Conservation (phyloP, 768 basidiomycete species). For the Xerocomellus amylosporus region DNA sequence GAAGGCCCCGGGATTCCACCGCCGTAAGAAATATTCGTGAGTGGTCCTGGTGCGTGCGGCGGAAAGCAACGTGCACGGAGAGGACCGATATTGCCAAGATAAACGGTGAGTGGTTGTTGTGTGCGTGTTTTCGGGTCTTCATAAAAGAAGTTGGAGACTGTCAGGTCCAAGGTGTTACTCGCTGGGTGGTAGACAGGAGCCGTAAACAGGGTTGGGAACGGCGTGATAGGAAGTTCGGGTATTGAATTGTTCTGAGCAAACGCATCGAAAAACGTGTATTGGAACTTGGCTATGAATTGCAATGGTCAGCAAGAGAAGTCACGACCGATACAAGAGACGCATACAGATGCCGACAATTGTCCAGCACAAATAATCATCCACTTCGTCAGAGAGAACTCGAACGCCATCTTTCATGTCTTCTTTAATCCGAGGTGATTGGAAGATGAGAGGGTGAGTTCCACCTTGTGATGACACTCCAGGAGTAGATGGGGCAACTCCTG, state of each 20-base stretch:
- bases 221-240: constrained; percentile 80
- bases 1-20: constrained; percentile 43
- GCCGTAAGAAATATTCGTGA: constrained; percentile 62
- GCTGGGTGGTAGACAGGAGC: constrained; percentile 70
- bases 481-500: constrained; percentile 65
- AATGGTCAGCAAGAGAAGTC: constrained; percentile 19
- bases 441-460: constrained; percentile 78
- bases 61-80: constrained; percentile 76
- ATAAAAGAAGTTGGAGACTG: constrained; percentile 87
- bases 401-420: constrained; percentile 81
- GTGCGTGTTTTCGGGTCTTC: constrained; percentile 61
- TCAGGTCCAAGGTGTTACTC: constrained; percentile 75
- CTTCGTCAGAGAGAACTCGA: constrained; percentile 76
- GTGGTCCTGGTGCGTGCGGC: constrained; percentile 63
- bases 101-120: constrained; percentile 79
- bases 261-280: constrained; percentile 92
- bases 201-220: constrained; percentile 84
- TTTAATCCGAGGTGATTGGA: constrained; percentile 74
- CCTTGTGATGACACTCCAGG: constrained; percentile 74
- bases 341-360: constrained; percentile 93
- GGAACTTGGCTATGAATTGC: constrained; percentile 70
- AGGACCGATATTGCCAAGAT: constrained; percentile 87
- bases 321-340: constrained; percentile 29
- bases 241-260: constrained; percentile 76
- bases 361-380: constrained; percentile 95